Base-by-base conservation (phyloP, 2,329 filamentous ascomycete genomes). In the Pseudogymnoascus sp. region DNA sequence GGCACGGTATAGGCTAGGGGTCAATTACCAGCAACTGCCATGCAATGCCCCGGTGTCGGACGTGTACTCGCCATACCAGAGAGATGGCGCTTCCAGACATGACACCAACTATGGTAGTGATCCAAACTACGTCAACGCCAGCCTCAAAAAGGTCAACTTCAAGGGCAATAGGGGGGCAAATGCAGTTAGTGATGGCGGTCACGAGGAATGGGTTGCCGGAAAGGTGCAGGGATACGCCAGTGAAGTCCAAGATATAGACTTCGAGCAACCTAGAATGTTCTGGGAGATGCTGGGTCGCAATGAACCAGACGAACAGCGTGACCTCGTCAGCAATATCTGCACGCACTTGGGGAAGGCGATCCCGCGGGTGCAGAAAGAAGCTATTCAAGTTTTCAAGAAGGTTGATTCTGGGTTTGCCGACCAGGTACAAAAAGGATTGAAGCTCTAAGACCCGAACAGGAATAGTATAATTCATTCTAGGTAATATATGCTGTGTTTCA, bases 1-100 rank as follows among this genome's bases (percentile, higher is more conserved):
- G 0, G 80, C 83, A 69, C 79, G 79, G 50, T 79, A 83, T 70
- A 77, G 80, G 20, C 67, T 84, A n/a, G 81, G 81, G 8, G 75
- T 74, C 63, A 83, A 83, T 70, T 83, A 82, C 69, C 79, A 83
- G 66, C 81, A 83, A 66, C 67, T 83, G 0, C 81, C 81, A 0
- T 76, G 81, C 62, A 71, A 73, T 58, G 58, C 64, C 58, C 62
- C 73, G 65, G 76, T 74, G 72, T 75, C 67, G 74, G 74, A 74
- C 77, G 72, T 59, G 64, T 78, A 61, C 69, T 65, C 63, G n/a
- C 72, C 73, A 0, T 74, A 72, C 64, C 70, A 76, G 65, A 72
- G 75, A 4, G 75, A 77, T 60, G 75, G 75, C 0, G 62, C 61
- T 5, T 71, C 70, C 66, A 68, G 66, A 2, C 63, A 73, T 12